Evolutionary conservation across 164 flowering plant species (phyloP).

Genomic region (Vitis rupestris): DNA sequence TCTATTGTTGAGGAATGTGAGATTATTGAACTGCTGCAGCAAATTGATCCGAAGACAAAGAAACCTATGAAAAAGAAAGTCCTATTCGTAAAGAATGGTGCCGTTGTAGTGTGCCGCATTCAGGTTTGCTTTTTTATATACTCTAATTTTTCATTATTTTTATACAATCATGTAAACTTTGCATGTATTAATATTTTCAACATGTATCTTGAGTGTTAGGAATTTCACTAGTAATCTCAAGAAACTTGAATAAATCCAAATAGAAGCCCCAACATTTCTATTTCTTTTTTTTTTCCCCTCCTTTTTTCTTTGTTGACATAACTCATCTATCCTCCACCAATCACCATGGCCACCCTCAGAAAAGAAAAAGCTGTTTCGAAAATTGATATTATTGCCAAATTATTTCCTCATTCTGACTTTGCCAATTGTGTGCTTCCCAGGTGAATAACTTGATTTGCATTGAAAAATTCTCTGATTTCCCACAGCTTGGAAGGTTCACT

Average conservation of each 20-base stretch:
- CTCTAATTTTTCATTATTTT: background rate
- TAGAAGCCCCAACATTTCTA: too few relatives aligned
- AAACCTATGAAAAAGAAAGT: constrained; percentile 87
- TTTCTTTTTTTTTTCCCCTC: too few relatives aligned
- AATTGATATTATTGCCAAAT: background rate
- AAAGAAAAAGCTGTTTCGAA: too few relatives aligned
- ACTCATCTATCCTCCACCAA: too few relatives aligned
- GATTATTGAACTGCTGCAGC: constrained; percentile 77
- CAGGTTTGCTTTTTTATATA: constrained; percentile 51
- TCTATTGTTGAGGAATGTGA: constrained; percentile 97
- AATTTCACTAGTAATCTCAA: too few relatives aligned
- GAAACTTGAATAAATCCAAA: too few relatives aligned
- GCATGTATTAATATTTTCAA: background rate
- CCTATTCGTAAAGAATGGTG: constrained; percentile 90
- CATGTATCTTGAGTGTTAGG: too few relatives aligned
- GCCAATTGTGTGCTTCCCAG: constrained; percentile 33
- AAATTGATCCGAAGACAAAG: constrained; percentile 90
- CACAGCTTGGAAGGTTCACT: constrained; percentile 97
- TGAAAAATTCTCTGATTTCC: constrained; percentile 84
- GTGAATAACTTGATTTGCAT: constrained; percentile 77
- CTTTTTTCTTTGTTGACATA: too few relatives aligned
- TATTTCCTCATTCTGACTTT: background rate
- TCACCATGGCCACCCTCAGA: too few relatives aligned
- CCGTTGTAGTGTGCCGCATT: constrained; percentile 80
- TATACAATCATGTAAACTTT: background rate